A percentile compares a stretch with the other conserved stretches of the same genome.
Evolutionary conservation across 108 stramenopile genomes (phyloP).

Genomic region (Ochromonas danica): DNA sequence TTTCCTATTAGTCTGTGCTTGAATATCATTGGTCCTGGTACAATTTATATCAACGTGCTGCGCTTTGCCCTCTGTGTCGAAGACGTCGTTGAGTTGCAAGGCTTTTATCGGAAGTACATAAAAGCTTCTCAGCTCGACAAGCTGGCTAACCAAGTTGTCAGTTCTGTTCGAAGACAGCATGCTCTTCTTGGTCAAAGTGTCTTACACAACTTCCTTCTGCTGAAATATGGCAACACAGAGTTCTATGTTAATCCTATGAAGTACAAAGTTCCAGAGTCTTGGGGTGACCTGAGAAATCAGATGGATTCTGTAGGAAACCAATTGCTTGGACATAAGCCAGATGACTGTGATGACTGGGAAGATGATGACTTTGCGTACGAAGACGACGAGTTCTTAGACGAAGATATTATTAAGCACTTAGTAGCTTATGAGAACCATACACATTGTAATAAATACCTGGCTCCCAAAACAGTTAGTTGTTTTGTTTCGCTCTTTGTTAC

Average conservation of each 20-base stretch:
- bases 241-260: background rate
- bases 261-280: background rate
- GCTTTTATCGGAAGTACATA: background rate
- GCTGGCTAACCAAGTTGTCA: background rate
- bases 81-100: background rate
- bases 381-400: conserved; percentile 1
- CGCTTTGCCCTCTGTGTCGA: conserved; percentile 5
- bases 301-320: background rate
- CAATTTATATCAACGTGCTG: background rate
- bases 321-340: background rate
- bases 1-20: background rate
- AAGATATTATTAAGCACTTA: too few relatives aligned
- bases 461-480: too few relatives aligned
- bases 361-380: background rate
- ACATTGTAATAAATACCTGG: too few relatives aligned
- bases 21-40: background rate
- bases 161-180: background rate
- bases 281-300: background rate
- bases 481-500: too few relatives aligned
- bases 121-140: background rate
- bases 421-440: too few relatives aligned
- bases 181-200: background rate
- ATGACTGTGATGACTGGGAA: background rate
- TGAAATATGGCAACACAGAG: background rate
- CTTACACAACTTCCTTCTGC: background rate